Evolutionary conservation across 2,329 filamentous ascomycete genomes (phyloP).

Genomic region (Tolypocladium tropicale): DNA sequence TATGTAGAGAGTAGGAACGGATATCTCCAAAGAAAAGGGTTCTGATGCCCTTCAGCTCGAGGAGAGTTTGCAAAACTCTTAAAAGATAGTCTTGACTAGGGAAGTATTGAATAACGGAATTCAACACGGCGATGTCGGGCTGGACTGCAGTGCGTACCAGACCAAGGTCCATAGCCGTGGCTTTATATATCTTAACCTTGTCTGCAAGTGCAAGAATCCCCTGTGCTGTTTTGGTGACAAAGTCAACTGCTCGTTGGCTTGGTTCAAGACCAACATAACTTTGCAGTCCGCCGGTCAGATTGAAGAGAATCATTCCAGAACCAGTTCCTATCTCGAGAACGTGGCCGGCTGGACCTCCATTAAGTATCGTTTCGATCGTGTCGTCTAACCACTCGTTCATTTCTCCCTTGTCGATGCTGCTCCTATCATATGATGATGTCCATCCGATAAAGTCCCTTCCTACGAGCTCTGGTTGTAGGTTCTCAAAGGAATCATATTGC

Average conservation of each 20-base stretch:
- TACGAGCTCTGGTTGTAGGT: not conserved
- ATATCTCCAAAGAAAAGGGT: conserved; percentile 11
- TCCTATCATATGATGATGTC: conserved; percentile 21
- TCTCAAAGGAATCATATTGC: not conserved
- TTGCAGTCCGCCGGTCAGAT: conserved; percentile 8
- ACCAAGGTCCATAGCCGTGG: conserved; percentile 11
- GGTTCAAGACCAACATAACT: conserved; percentile 19
- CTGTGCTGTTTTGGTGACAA: conserved; percentile 8
- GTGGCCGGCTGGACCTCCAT: conserved; percentile 4
- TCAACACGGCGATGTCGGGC: conserved; percentile 12
- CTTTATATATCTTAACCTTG: conserved; percentile 9
- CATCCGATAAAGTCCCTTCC: conserved; percentile 19
- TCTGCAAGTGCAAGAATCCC: conserved; percentile 2
- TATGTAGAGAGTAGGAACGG: conserved; percentile 1
- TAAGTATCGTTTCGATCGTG: conserved; percentile 11
- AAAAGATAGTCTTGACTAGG: conserved; percentile 14
- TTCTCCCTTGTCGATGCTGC: conserved; percentile 12
- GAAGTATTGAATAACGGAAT: conserved; percentile 19
- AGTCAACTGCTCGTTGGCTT: conserved; percentile 9
- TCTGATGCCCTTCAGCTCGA: not conserved
- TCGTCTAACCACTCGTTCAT: conserved; percentile 23
- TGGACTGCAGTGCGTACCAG: not conserved
- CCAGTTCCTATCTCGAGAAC: conserved; percentile 20
- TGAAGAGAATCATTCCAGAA: conserved; percentile 21
- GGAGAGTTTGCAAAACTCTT: conserved; percentile 6